These are phyloP conservation scores for Skeletonema marinoi DNA, from an alignment of 108 stramenopile species.

Conservation along the genomic window DNA sequence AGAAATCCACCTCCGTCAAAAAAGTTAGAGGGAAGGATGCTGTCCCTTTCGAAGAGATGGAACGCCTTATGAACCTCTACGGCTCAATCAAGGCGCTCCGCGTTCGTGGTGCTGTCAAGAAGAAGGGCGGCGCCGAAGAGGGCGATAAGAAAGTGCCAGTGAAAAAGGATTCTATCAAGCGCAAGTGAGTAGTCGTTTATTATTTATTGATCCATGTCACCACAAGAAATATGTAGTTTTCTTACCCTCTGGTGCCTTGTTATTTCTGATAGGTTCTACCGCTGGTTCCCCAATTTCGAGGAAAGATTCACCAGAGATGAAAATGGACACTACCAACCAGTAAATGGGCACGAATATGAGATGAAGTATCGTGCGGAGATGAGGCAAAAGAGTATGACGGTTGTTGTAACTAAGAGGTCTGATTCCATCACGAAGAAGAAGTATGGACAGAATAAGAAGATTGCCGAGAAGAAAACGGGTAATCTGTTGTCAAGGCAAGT, in stretches of 20 bases:
- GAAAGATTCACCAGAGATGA: conserved; percentile 19
- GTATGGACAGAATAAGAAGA: not conserved
- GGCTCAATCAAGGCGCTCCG: conserved; percentile 1
- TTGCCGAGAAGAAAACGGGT: not conserved
- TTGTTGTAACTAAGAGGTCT: not conserved
- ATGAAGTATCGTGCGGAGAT: conserved; percentile 9
- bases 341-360: conserved; percentile 5
- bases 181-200: not conserved
- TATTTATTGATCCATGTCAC: not conserved
- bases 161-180: not conserved
- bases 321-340: conserved; percentile 1
- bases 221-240: not conserved
- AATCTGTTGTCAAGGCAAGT: not conserved
- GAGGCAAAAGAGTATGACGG: not conserved
- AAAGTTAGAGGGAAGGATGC: not conserved
- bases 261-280: conserved; percentile 29
- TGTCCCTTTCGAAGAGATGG: conserved; percentile 10
- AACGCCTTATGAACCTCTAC: conserved; percentile 11
- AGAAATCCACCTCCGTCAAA: not conserved
- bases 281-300: conserved; percentile 50
- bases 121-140: not conserved
- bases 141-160: not conserved
- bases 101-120: not conserved
- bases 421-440: not conserved
- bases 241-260: not conserved